Base-by-base conservation (phyloP, 805 yeast species). In the Kluyveromyces aestuarii region DNA sequence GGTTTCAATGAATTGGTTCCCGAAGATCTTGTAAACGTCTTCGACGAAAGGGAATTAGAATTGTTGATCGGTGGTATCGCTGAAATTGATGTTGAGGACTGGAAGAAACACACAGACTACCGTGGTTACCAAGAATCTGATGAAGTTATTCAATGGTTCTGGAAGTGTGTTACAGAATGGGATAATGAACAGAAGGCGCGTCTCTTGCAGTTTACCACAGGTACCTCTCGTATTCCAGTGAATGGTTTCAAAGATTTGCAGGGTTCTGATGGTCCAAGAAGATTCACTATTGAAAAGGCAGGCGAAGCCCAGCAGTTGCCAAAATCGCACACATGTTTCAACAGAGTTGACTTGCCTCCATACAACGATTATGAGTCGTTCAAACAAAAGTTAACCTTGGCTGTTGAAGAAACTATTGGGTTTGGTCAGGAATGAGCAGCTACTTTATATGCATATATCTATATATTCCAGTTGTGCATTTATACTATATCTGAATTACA, bases 101-200 rank as follows among this genome's bases (percentile, higher is more conserved):
- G 99, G 99, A 93, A 89, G 72, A 90, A 88, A 66, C 97, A 93
- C 68, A 93, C 99, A 18, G 99, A 93, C 69, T 93, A 93, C 72
- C 81, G 99, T 72, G 99, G 99, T 6, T 93, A 91, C 70, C 91
- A 89, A 66, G 98, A 93, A 70, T 81, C 81, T 55, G 99, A 93
- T 70, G 96, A 89, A 71, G 96, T 89, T 45, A 82, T 93, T 57
- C 95, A 91, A 72, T 93, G 99, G 99, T 93, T 93, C 79, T 93
- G 99, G 99, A 82, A 81, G 68, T 85, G 95, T 70, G 82, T 93
- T 58, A 74, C 82, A 46, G 87, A 83, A 64, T 90, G 97, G 97
- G 98, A 93, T 66, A 79, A 89, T 48, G 99, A 93, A 68, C 97
- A 91, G 68, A 85, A 89, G 68, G 96, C 98, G 2, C 80, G 99